Evolutionary conservation across 2,329 filamentous ascomycete genomes (phyloP).

Genomic region (Seiridium cupressi): DNA sequence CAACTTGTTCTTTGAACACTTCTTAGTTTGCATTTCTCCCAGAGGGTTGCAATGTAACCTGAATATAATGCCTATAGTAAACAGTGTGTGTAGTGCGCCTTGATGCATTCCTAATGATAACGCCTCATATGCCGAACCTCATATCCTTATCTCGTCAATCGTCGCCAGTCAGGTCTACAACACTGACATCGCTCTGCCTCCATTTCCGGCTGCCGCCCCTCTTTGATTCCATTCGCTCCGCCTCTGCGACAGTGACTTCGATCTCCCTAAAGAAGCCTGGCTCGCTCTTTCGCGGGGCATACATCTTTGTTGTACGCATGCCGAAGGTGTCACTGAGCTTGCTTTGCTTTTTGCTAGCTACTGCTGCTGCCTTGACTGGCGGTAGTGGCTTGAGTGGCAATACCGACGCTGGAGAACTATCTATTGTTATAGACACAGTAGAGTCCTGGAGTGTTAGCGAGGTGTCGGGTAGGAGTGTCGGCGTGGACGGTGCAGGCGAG

Average conservation of each 20-base stretch:
- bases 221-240: conserved; percentile 13
- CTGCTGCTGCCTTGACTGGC: not conserved
- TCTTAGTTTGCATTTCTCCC: too few relatives aligned
- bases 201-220: conserved; percentile 15
- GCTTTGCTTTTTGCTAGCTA: conserved; percentile 11
- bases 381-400: not conserved
- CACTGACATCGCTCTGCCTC: conserved; percentile 26
- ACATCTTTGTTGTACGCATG: conserved; percentile 33
- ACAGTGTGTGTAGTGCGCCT: too few relatives aligned
- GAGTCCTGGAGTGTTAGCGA: not conserved
- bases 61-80: too few relatives aligned
- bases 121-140: not conserved
- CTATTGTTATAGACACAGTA: not conserved
- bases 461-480: not conserved
- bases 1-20: too few relatives aligned
- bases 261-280: conserved; percentile 38
- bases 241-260: conserved; percentile 26
- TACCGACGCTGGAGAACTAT: not conserved
- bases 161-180: conserved; percentile 28
- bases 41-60: too few relatives aligned
- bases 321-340: conserved; percentile 15
- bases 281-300: conserved; percentile 33
- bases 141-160: conserved; percentile 13
- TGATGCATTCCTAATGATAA: too few relatives aligned
- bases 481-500: not conserved